Base-by-base conservation (phyloP, 371 early-diverging fungal species). In the Apophysomyces variabilis region DNA sequence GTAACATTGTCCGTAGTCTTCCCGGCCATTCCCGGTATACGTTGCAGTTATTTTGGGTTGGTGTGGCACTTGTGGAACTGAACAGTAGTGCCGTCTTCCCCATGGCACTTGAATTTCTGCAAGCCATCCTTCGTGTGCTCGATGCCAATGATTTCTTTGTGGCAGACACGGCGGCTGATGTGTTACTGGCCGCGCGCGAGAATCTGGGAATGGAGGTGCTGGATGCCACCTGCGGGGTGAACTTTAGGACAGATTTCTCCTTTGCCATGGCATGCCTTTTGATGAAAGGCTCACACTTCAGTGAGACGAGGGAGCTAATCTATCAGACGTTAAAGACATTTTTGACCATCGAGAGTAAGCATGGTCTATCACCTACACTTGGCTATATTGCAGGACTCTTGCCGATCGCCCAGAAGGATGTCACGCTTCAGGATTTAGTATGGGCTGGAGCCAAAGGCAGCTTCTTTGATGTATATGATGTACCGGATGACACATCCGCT, bases 1-100 rank as follows among this genome's bases (percentile, higher is more conserved):
- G 92, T 66, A 94, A 92, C 74, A 92, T 96, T 71, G 90, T 93
- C 0, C 90, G 88, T 62, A 93, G 93, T 59, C 70, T 94, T 43
- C 90, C 93, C n/a, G 84, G 85, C 9, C 91, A 92, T 66, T 91
- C 92, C 5, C 81, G 88, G 47, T 95, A 93, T 66, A 82, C 95
- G 56, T 82, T 87, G 39, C 87, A 91, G 56, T 73, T 96, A 72
- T 95, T 96, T 79, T 97, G 97, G 97, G 82, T 97, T 9, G 94
- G 90, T 8, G 77, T 95, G 47, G 88, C 94, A 1, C 79, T 97
- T 9, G 85, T 94, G 54, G 92, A 95, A 73, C 89, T 96, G 50
- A 94, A 94, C 38, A 89, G 95, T 66, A 74, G 89, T 13, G 90
- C 89, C 1, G 81, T 94, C 9, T 94, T 95, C 77, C 74, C 80